phyloP scores from a whole-genome alignment of 345 rosid genomes.

The Arabidopsis arenosa region DNA sequence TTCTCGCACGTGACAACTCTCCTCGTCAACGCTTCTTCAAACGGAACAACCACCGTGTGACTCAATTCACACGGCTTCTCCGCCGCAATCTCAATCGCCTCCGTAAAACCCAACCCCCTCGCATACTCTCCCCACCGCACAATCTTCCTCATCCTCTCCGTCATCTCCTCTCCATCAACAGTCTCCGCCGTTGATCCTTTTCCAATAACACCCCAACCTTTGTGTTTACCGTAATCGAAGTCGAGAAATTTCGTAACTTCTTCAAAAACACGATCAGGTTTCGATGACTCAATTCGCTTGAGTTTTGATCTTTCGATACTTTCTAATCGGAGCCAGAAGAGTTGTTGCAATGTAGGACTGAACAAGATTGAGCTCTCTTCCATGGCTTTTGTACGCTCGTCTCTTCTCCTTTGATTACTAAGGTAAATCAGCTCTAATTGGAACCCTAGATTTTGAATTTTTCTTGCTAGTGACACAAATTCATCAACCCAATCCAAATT shows the following conservation, averaged over 20 bases:
- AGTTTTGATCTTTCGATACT: conserved; percentile 65
- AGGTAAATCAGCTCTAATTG: conserved; percentile 63
- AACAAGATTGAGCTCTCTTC: conserved; percentile 47
- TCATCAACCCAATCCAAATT: conserved; percentile 59
- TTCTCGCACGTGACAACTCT: conserved; percentile 54
- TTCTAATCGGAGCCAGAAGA: conserved; percentile 74
- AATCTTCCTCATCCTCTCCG: conserved; percentile 52
- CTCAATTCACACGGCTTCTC: conserved; percentile 51
- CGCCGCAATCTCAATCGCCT: conserved; percentile 53
- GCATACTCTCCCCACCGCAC: conserved; percentile 59
- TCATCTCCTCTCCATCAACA: conserved; percentile 43
- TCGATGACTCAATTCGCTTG: conserved; percentile 37
- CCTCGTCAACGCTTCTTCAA: conserved; percentile 44
- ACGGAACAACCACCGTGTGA: conserved; percentile 51
- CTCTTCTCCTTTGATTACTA: conserved; percentile 34
- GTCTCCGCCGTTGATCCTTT: conserved; percentile 49
- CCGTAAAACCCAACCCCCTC: conserved; percentile 52
- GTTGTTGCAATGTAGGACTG: conserved; percentile 50
- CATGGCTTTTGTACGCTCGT: conserved; percentile 40
- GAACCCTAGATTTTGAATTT: conserved; percentile 49
- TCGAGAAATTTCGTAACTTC: conserved; percentile 58
- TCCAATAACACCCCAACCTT: conserved; percentile 76
- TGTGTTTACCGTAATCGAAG: conserved; percentile 37
- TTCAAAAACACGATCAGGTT: conserved; percentile 52
- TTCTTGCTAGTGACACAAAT: conserved; percentile 47